Conservation (phyloP, 352 stramenopile species). For the Phytophthora ohioensis region DNA sequence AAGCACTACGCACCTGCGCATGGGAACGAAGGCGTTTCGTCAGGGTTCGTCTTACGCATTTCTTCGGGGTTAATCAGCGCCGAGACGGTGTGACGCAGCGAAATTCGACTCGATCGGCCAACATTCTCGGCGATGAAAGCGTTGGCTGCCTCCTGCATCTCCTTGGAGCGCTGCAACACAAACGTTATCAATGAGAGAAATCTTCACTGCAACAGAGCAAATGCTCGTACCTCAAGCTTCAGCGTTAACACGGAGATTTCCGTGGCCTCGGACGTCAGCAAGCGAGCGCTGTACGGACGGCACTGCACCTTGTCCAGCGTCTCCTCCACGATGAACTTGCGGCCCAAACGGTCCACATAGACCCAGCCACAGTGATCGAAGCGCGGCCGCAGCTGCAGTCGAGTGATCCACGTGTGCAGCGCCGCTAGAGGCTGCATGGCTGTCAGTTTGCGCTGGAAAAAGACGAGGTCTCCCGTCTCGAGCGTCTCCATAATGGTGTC, state of each 20-base stretch:
- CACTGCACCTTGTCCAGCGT: slow-evolving; percentile 83
- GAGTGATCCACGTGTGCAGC: slow-evolving; percentile 71
- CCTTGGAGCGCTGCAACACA: slow-evolving; percentile 57
- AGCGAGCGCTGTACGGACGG: slow-evolving; percentile 76
- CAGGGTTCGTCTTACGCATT: slow-evolving; percentile 22
- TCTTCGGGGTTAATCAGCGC: slow-evolving; percentile 56
- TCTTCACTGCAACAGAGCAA: neutral
- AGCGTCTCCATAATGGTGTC: slow-evolving; percentile 90
- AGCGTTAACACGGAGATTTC: slow-evolving; percentile 86
- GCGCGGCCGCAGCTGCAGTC: slow-evolving; percentile 60
- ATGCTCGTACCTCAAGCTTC: slow-evolving; percentile 49
- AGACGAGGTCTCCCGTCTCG: slow-evolving; percentile 83
- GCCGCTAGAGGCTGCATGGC: slow-evolving; percentile 77
- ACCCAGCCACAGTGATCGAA: slow-evolving; percentile 88
- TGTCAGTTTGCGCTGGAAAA: slow-evolving; percentile 80
- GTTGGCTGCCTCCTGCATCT: slow-evolving; percentile 66
- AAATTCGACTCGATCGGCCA: slow-evolving; percentile 67
- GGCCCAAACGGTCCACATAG: slow-evolving; percentile 81
- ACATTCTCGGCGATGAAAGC: slow-evolving; percentile 67
- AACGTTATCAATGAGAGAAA: slow-evolving; percentile 11
- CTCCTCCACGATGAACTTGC: slow-evolving; percentile 89
- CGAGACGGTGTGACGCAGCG: slow-evolving; percentile 59
- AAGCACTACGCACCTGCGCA: slow-evolving; percentile 46
- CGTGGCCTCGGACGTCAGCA: slow-evolving; percentile 72
- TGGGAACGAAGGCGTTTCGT: slow-evolving; percentile 47